These are phyloP conservation scores for Phytophthora sp. DNA, from an alignment of 352 stramenopile species.

Conservation along the genomic window DNA sequence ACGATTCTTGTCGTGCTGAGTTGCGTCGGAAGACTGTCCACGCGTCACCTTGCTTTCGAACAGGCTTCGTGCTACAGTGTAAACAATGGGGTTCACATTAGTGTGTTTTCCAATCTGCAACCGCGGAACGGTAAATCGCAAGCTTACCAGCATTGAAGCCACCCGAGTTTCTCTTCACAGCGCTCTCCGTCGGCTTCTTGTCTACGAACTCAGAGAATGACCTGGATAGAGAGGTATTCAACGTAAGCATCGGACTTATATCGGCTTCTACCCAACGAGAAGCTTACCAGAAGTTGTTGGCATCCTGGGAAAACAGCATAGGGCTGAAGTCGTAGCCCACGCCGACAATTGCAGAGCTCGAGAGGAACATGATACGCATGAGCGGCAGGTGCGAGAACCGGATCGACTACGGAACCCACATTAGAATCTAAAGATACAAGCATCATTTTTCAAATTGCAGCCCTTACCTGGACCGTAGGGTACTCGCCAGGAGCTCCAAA, in stretches of 20 bases:
- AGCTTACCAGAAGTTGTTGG: constrained; percentile 75
- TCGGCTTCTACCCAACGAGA: not conserved
- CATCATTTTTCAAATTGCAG: not conserved
- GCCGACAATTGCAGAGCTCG: constrained; percentile 87
- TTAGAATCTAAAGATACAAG: not conserved
- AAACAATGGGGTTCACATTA: constrained; percentile 13
- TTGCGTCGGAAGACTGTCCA: constrained; percentile 84
- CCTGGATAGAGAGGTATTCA: constrained; percentile 27
- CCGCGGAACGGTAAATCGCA: not conserved
- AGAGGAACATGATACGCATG: constrained; percentile 88
- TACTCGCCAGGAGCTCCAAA: constrained; percentile 75
- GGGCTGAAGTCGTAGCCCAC: constrained; percentile 94
- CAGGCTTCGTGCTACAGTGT: constrained; percentile 63
- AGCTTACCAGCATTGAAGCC: constrained; percentile 71
- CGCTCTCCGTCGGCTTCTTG: constrained; percentile 71
- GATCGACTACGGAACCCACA: constrained; percentile 68
- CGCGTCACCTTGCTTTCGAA: constrained; percentile 88
- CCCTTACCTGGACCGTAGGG: constrained; percentile 72
- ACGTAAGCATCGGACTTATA: not conserved
- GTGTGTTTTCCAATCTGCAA: not conserved
- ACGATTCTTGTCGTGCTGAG: constrained; percentile 76
- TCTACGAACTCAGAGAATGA: constrained; percentile 79
- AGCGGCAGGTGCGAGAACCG: constrained; percentile 88
- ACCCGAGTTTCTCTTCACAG: constrained; percentile 61
- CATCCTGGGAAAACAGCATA: constrained; percentile 84